Conservation (phyloP, 2,329 filamentous ascomycete genomes). For the Aspergillus novofumigatus region DNA sequence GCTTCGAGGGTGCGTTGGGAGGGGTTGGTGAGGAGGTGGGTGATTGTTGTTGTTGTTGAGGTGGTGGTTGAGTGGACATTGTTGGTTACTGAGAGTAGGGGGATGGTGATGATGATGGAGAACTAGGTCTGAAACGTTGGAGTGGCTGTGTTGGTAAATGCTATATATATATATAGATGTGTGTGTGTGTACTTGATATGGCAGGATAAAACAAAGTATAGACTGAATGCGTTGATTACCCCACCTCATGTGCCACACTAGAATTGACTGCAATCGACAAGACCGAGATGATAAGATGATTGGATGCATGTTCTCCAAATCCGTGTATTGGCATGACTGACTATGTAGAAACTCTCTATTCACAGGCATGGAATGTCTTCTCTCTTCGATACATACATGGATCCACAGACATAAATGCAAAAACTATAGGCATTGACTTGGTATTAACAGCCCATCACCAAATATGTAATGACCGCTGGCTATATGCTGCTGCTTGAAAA, state of each 20-base stretch:
- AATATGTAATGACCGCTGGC: not conserved
- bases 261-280: not conserved
- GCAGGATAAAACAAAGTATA: not conserved
- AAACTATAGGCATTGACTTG: not conserved
- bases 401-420: not conserved
- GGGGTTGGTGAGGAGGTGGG: not conserved
- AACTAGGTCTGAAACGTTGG: not conserved
- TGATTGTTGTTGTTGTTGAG: slow-evolving; percentile 1
- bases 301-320: not conserved
- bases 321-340: not conserved
- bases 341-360: not conserved
- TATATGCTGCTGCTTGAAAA: not conserved
- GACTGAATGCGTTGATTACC: not conserved
- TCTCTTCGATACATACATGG: not conserved
- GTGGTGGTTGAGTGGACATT: slow-evolving; percentile 2
- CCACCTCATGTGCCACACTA: not conserved
- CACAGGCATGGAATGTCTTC: not conserved
- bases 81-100: slow-evolving; percentile 1
- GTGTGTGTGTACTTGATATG: not conserved
- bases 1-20: slow-evolving; percentile 39
- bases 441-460: not conserved
- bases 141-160: not conserved
- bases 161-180: not conserved
- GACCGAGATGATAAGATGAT: not conserved
- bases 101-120: not conserved